phyloP scores from a whole-genome alignment of 148 eudicot genomes.

The Rheum nobile region DNA sequence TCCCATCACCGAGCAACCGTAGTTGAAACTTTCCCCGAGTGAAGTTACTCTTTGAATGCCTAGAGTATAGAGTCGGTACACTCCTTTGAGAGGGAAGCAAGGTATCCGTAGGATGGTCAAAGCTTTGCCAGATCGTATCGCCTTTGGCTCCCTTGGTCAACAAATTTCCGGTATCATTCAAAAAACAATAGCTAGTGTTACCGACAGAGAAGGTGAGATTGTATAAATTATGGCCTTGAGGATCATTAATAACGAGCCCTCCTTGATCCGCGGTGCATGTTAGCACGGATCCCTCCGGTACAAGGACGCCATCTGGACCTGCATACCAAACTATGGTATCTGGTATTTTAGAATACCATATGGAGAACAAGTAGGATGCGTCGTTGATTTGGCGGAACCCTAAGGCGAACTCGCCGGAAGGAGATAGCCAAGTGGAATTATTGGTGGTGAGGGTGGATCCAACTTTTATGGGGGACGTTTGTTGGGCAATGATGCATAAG shows the following conservation, averaged over 20 bases:
- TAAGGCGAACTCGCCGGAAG: constrained; percentile 46
- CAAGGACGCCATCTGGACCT: constrained; percentile 16
- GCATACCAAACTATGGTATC: constrained; percentile 46
- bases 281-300: constrained; percentile 23
- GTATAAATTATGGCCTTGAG: constrained; percentile 30
- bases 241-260: constrained; percentile 36
- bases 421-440: constrained; percentile 28
- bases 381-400: constrained; percentile 25
- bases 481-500: neutral
- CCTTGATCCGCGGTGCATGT: constrained; percentile 22
- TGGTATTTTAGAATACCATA: constrained; percentile 46
- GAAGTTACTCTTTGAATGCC: constrained; percentile 22
- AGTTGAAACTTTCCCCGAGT: constrained; percentile 32
- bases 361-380: constrained; percentile 28
- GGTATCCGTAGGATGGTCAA: constrained; percentile 31
- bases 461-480: neutral
- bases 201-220: neutral
- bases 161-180: constrained; percentile 51
- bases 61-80: constrained; percentile 16
- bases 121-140: constrained; percentile 32
- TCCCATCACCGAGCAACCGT: constrained; percentile 16
- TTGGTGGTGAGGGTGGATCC: constrained; percentile 16
- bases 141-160: constrained; percentile 10
- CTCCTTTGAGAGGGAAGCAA: constrained; percentile 31
- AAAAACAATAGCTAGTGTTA: constrained; percentile 11